Conservation (phyloP, 106 monocot species). For the Apostasia ramifera region DNA sequence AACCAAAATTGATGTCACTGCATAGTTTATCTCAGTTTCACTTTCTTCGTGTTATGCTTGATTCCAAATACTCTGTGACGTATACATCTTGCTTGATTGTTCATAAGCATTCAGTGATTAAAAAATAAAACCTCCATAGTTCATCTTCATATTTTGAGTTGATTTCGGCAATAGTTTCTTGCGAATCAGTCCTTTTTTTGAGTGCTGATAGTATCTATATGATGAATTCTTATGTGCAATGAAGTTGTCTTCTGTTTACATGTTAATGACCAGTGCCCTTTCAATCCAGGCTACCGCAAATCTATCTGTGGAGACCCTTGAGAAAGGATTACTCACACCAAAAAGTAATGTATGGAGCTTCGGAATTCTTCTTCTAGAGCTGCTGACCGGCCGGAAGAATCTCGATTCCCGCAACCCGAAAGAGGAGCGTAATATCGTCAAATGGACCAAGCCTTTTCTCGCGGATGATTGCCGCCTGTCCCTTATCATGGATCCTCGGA, state of each 20-base stretch:
- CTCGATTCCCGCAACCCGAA: constrained; percentile 33
- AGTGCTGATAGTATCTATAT: too few species aligned
- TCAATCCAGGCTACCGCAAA: constrained; percentile 40
- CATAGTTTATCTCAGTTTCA: neutral
- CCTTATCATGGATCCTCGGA: constrained; percentile 44
- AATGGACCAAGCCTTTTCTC: constrained; percentile 50
- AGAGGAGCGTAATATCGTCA: constrained; percentile 45
- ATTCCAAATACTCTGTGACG: too few species aligned
- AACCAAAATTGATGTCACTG: neutral
- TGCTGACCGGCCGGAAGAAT: constrained; percentile 47
- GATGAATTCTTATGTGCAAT: too few species aligned
- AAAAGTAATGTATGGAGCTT: constrained; percentile 60
- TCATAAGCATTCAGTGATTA: too few species aligned
- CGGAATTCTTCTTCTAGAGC: constrained; percentile 48
- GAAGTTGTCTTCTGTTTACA: too few species aligned
- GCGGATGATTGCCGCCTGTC: constrained; percentile 40
- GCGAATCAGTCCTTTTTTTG: too few species aligned
- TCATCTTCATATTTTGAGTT: too few species aligned
- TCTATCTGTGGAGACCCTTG: constrained; percentile 60
- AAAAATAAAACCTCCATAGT: too few species aligned
- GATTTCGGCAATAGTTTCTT: too few species aligned
- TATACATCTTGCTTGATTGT: too few species aligned
- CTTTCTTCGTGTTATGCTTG: too few species aligned
- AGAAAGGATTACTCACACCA: constrained; percentile 67
- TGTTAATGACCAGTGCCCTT: neutral